phyloP scores from a whole-genome alignment of 768 basidiomycete genomes.

The Mycena alexandri region DNA sequence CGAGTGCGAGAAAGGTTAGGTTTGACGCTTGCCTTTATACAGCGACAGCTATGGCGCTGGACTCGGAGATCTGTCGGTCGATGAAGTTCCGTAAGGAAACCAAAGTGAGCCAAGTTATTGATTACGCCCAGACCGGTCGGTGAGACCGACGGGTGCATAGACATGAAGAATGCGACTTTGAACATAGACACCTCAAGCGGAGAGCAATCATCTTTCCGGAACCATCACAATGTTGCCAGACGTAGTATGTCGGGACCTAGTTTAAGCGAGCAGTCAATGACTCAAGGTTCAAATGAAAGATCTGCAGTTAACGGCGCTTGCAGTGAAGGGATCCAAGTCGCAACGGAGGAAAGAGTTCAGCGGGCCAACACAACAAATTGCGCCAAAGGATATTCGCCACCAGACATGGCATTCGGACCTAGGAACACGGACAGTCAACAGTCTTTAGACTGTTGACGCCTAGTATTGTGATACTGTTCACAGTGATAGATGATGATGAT shows the following conservation, averaged over 20 bases:
- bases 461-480: too few species aligned
- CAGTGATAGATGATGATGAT: too few species aligned
- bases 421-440: conserved; percentile 26
- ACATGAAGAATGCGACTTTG: conserved; percentile 14
- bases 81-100: conserved; percentile 28
- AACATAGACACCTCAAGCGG: conserved; percentile 23
- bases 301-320: not conserved
- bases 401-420: not conserved
- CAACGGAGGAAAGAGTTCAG: not conserved
- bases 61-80: conserved; percentile 30
- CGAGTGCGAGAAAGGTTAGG: conserved; percentile 21
- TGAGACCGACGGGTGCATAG: not conserved
- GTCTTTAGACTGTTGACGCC: not conserved
- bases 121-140: conserved; percentile 32
- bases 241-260: conserved; percentile 33
- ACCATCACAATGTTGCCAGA: conserved; percentile 24
- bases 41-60: not conserved
- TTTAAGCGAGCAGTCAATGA: not conserved
- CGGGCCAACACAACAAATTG: too few species aligned
- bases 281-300: conserved; percentile 14
- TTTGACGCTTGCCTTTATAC: conserved; percentile 34
- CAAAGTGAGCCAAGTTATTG: conserved; percentile 14
- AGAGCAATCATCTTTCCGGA: conserved; percentile 37
- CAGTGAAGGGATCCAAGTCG: not conserved
- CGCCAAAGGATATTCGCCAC: not conserved